Base-by-base conservation (phyloP, 2,329 filamentous ascomycete genomes). In the Epichloe gansuensis region DNA sequence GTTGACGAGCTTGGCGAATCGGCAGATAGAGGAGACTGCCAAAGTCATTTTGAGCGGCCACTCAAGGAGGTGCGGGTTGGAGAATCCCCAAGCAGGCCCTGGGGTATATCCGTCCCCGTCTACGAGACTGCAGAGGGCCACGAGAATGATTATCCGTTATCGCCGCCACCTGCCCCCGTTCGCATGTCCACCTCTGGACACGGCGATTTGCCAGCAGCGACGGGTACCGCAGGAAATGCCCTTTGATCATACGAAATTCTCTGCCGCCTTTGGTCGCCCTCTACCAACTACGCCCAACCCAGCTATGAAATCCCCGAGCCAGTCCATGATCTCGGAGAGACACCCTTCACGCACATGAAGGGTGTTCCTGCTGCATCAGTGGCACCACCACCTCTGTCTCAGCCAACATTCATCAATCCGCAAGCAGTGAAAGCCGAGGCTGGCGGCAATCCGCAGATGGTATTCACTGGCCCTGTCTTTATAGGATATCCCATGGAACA, bases 381-480 rank as follows among this genome's bases (percentile, higher is more conserved):
- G 12, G 50, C 54, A 6, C 53, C 55, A 5, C 53, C 58, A 21
- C 31, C 58, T 51, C 31, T 52, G 52, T 43, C 51, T 45, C 73
- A 75, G 57, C 78, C 80, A 21, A 65, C 76, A 1, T 81, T 82
- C 52, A 68, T 83, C 59, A 76, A 76, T 57, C 64, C 74, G 42
- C 62, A 66, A 51, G 56, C 67, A 39, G 50, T 61, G 47, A 66
- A 71, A 58, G 62, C 61, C 51, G 59, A 58, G 5, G 56, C 57
- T 41, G 63, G 60, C 9, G 59, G 61, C 8, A 58, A 59, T 9
- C 80, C 87, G 9, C 84, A 86, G 60, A 86, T 96, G 79, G 75
- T 94, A 0, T 95, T 96, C 63, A 95, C 88, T 8, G 91, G 91
- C 0, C 91, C 91, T 0, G 90, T 96, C 0, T 96, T 96, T 63